A percentile compares a stretch with the other conserved stretches of the same genome.
Conservation (phyloP, 345 rosid species). For the Linum tenue region DNA sequence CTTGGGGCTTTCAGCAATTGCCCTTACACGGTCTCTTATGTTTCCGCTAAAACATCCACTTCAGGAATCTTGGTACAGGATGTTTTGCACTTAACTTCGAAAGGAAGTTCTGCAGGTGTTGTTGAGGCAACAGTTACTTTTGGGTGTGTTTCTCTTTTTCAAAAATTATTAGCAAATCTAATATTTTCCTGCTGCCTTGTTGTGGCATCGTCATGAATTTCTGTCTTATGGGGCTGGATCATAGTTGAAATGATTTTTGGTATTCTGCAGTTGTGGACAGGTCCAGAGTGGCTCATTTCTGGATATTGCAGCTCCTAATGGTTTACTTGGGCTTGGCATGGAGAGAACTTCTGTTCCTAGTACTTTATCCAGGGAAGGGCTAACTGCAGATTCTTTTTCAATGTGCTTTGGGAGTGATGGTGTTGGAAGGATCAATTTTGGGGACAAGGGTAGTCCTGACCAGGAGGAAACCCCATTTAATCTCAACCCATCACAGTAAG, state of each 20-base stretch:
- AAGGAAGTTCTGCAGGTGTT: constrained; percentile 33
- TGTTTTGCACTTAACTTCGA: constrained; percentile 59
- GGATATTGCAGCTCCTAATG: constrained; percentile 82
- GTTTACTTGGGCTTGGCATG: constrained; percentile 84
- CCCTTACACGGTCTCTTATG: constrained; percentile 69
- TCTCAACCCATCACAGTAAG: constrained; percentile 71
- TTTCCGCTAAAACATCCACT: constrained; percentile 78
- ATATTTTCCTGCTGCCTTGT: background rate
- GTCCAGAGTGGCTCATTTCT: constrained; percentile 87
- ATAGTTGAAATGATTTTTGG: constrained; percentile 20
- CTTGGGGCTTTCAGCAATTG: constrained; percentile 62
- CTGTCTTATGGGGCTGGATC: constrained; percentile 1
- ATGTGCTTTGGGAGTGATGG: constrained; percentile 85
- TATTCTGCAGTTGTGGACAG: constrained; percentile 85
- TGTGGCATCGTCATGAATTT: background rate
- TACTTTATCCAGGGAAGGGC: constrained; percentile 60
- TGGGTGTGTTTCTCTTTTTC: constrained; percentile 35
- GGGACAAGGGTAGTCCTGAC: constrained; percentile 73
- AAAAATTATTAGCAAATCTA: too few species aligned
- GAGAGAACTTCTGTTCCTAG: constrained; percentile 83
- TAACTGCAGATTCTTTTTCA: constrained; percentile 72
- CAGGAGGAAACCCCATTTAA: constrained; percentile 82
- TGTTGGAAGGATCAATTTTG: constrained; percentile 79
- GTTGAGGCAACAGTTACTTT: constrained; percentile 60
- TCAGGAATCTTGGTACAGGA: constrained; percentile 72